These are phyloP conservation scores for Colletotrichum sp. DNA, from an alignment of 2,329 filamentous ascomycete genomes.

Conservation along the genomic window DNA sequence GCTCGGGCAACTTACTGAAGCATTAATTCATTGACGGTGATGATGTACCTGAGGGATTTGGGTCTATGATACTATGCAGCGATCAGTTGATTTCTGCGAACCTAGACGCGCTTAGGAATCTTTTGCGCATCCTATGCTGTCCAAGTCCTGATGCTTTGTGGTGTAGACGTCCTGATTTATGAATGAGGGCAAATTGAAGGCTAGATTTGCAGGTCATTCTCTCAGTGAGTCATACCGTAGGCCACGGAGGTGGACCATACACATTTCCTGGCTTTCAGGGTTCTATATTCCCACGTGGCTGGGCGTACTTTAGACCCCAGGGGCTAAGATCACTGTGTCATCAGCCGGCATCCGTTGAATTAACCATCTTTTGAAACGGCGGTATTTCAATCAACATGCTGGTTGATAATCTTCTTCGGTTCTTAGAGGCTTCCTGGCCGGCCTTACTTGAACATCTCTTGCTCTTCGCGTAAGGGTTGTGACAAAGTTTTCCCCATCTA, in stretches of 20 bases:
- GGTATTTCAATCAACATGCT: neutral
- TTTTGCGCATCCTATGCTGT: no score
- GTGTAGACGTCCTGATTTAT: neutral
- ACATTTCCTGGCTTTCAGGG: neutral
- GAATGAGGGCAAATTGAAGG: rapidly evolving
- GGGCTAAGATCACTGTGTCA: neutral
- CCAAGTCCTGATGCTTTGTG: neutral
- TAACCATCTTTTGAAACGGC: neutral
- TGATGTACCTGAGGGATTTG: neutral
- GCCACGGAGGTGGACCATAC: neutral
- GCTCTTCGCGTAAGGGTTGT: neutral
- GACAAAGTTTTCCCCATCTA: neutral
- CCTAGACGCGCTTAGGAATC: no score
- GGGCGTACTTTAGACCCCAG: neutral
- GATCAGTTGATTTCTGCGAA: no score
- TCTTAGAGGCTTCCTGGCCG: neutral
- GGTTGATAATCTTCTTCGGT: neutral
- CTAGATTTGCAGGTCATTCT: neutral
- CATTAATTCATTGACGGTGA: neutral
- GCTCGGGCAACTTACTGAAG: neutral
- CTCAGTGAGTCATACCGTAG: neutral
- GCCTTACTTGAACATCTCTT: neutral
- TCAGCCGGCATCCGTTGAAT: neutral
- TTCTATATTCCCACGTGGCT: neutral
- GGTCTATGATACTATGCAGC: rapidly evolving